Conservation (phyloP, 1,284 basidiomycete species). For the Apiotrichum brassicae region DNA sequence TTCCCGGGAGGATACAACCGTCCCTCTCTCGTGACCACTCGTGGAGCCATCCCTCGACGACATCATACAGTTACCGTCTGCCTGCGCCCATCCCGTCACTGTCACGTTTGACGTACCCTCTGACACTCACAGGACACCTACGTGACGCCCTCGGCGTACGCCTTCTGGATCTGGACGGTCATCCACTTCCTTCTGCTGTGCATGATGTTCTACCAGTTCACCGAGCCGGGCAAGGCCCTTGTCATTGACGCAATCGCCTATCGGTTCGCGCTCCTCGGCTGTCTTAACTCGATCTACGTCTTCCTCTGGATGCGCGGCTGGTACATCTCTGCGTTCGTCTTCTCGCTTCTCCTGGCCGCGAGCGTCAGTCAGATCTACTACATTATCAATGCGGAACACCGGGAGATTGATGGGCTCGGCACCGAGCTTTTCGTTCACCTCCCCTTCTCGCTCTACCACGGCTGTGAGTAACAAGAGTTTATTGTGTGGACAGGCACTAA, state of each 20-base stretch:
- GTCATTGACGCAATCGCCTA: conserved; percentile 81
- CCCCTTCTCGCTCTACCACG: conserved; percentile 89
- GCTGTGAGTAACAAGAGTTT: conserved; percentile 52
- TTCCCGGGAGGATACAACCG: no score
- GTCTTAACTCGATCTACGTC: conserved; percentile 80
- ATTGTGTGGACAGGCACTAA: neutral
- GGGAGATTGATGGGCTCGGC: conserved; percentile 53
- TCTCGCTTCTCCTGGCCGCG: conserved; percentile 62
- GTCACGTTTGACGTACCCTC: neutral
- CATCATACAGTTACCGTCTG: no score
- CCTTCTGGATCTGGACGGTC: conserved; percentile 52
- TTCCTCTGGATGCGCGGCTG: conserved; percentile 61
- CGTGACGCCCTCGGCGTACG: conserved; percentile 15
- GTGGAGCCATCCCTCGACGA: no score
- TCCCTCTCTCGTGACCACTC: no score
- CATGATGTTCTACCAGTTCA: conserved; percentile 82
- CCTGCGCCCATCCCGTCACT: no score
- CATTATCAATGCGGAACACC: conserved; percentile 75
- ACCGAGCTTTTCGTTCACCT: conserved; percentile 59
- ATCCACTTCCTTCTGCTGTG: conserved; percentile 83
- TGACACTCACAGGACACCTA: conserved; percentile 12
- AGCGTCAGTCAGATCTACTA: conserved; percentile 73
- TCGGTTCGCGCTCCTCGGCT: conserved; percentile 76
- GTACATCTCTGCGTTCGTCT: conserved; percentile 75
- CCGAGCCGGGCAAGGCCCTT: conserved; percentile 59